A percentile compares a stretch with the other conserved stretches of the same genome.
These are phyloP conservation scores for Cladophialophora bantiana DNA, from an alignment of 2,329 filamentous ascomycete species.

Conservation along the genomic window DNA sequence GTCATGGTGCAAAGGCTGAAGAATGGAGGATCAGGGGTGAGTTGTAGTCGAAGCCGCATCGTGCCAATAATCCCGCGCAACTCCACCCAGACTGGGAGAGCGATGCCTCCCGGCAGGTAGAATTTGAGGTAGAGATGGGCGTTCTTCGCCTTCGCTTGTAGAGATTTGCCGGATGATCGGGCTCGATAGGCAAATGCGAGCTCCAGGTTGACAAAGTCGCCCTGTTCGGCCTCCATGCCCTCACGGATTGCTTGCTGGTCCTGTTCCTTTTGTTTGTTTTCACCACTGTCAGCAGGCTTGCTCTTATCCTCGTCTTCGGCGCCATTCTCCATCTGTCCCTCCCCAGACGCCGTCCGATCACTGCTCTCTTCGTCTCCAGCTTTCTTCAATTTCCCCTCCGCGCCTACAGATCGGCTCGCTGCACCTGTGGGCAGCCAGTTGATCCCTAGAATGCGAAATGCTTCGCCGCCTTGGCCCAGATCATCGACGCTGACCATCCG, in stretches of 20 bases:
- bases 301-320: conserved; percentile 52
- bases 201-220: conserved; percentile 79
- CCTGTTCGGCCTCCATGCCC: conserved; percentile 77
- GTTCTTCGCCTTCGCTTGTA: conserved; percentile 71
- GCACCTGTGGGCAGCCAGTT: conserved; percentile 76
- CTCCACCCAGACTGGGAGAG: conserved; percentile 75
- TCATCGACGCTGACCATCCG: conserved; percentile 79
- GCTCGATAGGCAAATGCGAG: conserved; percentile 76
- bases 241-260: conserved; percentile 54
- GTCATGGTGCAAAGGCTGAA: conserved; percentile 77
- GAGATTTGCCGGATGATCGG: conserved; percentile 65
- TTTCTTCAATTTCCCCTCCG: conserved; percentile 61
- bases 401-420: conserved; percentile 66
- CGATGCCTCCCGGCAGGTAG: conserved; percentile 66
- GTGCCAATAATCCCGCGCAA: conserved; percentile 74
- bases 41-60: conserved; percentile 71
- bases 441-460: conserved; percentile 72
- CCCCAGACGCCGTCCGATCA: conserved; percentile 58
- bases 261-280: conserved; percentile 46
- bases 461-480: conserved; percentile 76
- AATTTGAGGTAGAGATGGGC: conserved; percentile 76
- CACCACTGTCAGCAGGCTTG: conserved; percentile 45
- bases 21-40: conserved; percentile 78
- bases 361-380: conserved; percentile 52
- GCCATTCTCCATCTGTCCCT: conserved; percentile 40